A percentile compares a stretch with the other conserved stretches of the same genome.
Conservation (phyloP, 805 yeast species). For the Yamadazyma laniorum region DNA sequence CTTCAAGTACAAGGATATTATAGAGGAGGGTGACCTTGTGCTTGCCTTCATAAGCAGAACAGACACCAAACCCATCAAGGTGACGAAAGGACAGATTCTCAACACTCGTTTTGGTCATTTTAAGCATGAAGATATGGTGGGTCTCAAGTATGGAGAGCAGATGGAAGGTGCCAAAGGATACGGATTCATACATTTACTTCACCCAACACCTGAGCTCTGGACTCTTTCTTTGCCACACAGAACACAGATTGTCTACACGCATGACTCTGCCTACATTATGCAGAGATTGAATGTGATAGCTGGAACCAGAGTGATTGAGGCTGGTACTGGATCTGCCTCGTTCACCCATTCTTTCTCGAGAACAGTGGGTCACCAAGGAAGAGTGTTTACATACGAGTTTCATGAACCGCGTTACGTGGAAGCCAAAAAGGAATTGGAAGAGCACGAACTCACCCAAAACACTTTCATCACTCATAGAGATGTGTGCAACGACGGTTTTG, state of each 20-base stretch:
- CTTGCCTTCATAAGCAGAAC: constrained; percentile 83
- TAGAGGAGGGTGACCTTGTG: constrained; percentile 84
- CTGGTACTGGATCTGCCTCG: constrained; percentile 97
- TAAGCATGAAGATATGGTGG: constrained; percentile 82
- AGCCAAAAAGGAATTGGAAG: constrained; percentile 72
- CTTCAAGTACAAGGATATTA: constrained; percentile 57
- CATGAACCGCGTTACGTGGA: constrained; percentile 81
- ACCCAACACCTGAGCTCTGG: constrained; percentile 96
- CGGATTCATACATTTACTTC: constrained; percentile 84
- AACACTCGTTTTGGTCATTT: constrained; percentile 90
- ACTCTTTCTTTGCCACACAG: constrained; percentile 93
- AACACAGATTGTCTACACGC: constrained; percentile 96
- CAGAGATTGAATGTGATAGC: constrained; percentile 75
- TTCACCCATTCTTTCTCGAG: constrained; percentile 92
- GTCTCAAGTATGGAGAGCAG: constrained; percentile 80
- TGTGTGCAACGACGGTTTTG: constrained; percentile 87
- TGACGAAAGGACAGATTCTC: constrained; percentile 57
- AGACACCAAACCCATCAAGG: constrained; percentile 69
- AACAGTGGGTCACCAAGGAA: constrained; percentile 60
- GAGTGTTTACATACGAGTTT: constrained; percentile 82
- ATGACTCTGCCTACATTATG: constrained; percentile 87
- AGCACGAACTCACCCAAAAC: constrained; percentile 60
- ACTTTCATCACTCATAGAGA: constrained; percentile 84
- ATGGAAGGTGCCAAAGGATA: constrained; percentile 70
- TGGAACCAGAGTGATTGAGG: constrained; percentile 83